phyloP scores from a whole-genome alignment of 2,329 filamentous ascomycete species.

The Alternaria metachromatica region DNA sequence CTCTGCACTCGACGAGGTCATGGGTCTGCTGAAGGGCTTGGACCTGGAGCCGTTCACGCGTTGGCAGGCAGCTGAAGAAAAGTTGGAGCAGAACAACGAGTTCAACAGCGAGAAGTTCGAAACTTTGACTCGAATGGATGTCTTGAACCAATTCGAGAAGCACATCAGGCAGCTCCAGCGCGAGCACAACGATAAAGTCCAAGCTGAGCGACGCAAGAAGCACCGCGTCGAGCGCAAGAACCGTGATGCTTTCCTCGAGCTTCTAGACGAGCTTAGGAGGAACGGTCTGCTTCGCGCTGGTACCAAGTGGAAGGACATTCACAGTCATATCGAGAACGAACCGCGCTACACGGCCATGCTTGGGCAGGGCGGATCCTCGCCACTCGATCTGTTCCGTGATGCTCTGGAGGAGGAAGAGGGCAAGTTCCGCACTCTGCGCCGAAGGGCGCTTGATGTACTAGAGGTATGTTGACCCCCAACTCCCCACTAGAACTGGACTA shows the following conservation, averaged over 20 bases:
- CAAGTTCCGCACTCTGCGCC: constrained; percentile 78
- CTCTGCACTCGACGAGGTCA: constrained; percentile 83
- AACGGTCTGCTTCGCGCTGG: constrained; percentile 86
- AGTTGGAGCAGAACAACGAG: constrained; percentile 77
- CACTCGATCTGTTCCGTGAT: constrained; percentile 96
- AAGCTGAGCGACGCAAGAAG: constrained; percentile 83
- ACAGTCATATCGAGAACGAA: constrained; percentile 77
- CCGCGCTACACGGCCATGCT: constrained; percentile 83
- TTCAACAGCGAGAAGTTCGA: constrained; percentile 85
- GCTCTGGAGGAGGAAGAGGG: constrained; percentile 92
- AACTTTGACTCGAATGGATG: constrained; percentile 83
- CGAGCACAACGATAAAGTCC: constrained; percentile 86
- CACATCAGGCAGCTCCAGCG: constrained; percentile 94
- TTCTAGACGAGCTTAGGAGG: constrained; percentile 76
- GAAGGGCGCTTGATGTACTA: constrained; percentile 85
- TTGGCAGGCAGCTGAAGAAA: constrained; percentile 87
- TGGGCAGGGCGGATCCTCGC: constrained; percentile 82
- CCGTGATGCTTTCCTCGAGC: constrained; percentile 77
- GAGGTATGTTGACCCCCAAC: constrained; percentile 68
- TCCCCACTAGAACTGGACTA: constrained; percentile 2
- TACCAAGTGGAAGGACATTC: constrained; percentile 86
- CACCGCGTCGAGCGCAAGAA: constrained; percentile 83
- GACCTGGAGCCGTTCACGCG: constrained; percentile 91
- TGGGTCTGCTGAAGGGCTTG: constrained; percentile 77
- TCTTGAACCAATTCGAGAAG: constrained; percentile 90